Evolutionary conservation across 2,329 filamentous ascomycete genomes (phyloP).

Genomic region (Hypomyces perniciosus): DNA sequence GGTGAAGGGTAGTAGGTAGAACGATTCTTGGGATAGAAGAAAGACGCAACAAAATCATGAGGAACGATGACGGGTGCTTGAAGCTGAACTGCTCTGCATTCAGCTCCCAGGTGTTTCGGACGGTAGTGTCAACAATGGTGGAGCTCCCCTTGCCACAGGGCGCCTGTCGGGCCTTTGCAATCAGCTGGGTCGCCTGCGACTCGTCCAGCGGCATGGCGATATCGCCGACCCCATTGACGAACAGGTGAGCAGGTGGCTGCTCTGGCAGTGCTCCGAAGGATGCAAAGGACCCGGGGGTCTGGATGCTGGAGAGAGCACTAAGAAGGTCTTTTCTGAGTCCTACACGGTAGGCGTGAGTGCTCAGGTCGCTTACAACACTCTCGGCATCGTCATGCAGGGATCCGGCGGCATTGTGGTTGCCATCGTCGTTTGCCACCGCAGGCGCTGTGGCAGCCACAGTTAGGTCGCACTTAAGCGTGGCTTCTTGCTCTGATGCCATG

Average conservation of each 20-base stretch:
- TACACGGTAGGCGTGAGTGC: no score
- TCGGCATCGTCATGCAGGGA: no score
- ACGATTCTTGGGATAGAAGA: slow-evolving; percentile 5
- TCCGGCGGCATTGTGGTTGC: no score
- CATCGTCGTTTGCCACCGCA: no score
- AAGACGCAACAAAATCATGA: slow-evolving; percentile 12
- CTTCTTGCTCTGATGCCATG: no score
- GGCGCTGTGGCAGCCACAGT: no score
- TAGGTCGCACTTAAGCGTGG: no score
- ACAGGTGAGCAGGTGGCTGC: slow-evolving; percentile 9
- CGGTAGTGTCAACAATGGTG: slow-evolving; percentile 33
- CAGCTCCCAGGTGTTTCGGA: slow-evolving; percentile 40
- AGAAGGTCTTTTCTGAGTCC: slow-evolving; percentile 5
- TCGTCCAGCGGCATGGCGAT: slow-evolving; percentile 23
- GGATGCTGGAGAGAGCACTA: slow-evolving; percentile 7
- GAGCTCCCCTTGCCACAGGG: slow-evolving; percentile 34
- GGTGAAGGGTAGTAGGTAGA: no score
- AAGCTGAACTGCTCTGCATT: slow-evolving; percentile 33
- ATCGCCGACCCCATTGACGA: slow-evolving; percentile 16
- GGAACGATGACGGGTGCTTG: slow-evolving; percentile 22
- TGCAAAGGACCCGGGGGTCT: slow-evolving; percentile 16
- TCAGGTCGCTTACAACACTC: no score
- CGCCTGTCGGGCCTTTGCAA: slow-evolving; percentile 13
- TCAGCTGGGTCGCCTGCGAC: slow-evolving; percentile 19
- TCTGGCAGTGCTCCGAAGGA: background rate